A percentile compares a stretch with the other conserved stretches of the same genome.
These are phyloP conservation scores for Strobilomyces echinocephalus DNA, from an alignment of 768 basidiomycete species.

Conservation along the genomic window DNA sequence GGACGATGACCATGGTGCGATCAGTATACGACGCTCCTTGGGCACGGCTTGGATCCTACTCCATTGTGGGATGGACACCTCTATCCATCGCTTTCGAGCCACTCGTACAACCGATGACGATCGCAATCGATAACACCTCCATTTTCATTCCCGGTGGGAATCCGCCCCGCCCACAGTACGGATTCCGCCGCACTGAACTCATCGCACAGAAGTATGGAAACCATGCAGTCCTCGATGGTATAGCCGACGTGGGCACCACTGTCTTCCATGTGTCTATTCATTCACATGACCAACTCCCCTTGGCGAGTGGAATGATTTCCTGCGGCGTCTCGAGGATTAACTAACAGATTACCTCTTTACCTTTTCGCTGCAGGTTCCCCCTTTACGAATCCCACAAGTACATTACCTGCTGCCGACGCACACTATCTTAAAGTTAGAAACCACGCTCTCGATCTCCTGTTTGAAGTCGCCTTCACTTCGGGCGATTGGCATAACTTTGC, in stretches of 20 bases:
- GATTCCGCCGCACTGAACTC: conserved; percentile 57
- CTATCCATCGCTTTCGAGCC: neutral
- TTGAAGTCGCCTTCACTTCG: conserved; percentile 41
- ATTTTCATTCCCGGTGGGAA: conserved; percentile 50
- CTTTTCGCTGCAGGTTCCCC: conserved; percentile 42
- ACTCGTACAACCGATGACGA: conserved; percentile 41
- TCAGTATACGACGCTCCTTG: conserved; percentile 45
- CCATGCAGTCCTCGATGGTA: conserved; percentile 33
- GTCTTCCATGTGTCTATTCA: conserved; percentile 50
- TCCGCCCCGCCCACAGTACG: conserved; percentile 34
- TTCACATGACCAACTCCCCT: conserved; percentile 34
- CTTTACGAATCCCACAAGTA: conserved; percentile 48
- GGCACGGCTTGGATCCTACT: conserved; percentile 36
- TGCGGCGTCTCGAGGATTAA: neutral
- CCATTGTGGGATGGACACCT: conserved; percentile 41
- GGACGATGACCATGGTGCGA: neutral
- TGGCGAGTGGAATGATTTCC: conserved; percentile 32
- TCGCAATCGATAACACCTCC: conserved; percentile 54
- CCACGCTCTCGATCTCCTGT: conserved; percentile 49
- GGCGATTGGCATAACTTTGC: conserved; percentile 58
- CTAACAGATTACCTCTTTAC: too few species aligned
- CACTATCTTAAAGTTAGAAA: conserved; percentile 52
- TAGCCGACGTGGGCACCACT: conserved; percentile 41
- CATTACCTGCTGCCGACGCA: conserved; percentile 39
- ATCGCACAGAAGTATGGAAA: conserved; percentile 45